Percentiles rank a stretch among this genome's conserved stretches.
phyloP scores from a whole-genome alignment of 768 basidiomycete genomes.

The Chiua virens region DNA sequence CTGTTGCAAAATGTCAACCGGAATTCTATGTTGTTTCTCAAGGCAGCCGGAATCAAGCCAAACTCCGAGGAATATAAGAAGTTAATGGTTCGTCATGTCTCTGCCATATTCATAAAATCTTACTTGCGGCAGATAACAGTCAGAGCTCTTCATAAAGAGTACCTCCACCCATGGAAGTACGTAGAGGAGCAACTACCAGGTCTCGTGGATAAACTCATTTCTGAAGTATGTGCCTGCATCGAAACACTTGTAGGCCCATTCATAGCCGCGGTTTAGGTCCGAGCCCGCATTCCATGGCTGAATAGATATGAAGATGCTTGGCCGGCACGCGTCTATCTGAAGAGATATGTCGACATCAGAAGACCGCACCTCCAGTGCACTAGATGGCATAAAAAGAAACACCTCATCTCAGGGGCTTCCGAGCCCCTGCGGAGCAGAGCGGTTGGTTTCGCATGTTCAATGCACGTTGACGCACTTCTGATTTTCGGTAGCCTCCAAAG shows the following conservation, averaged over 20 bases:
- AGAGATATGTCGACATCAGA: slow-evolving; percentile 15
- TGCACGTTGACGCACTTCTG: not conserved
- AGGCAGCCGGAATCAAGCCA: not conserved
- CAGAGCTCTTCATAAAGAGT: not conserved
- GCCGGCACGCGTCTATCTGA: slow-evolving; percentile 20
- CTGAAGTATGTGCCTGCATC: not conserved
- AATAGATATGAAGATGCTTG: slow-evolving; percentile 16
- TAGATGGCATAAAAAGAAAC: not conserved
- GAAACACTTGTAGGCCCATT: not conserved
- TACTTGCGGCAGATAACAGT: slow-evolving; percentile 6
- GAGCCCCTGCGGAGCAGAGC: not conserved
- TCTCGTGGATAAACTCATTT: slow-evolving; percentile 7
- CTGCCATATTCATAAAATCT: not conserved
- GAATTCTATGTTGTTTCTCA: not conserved
- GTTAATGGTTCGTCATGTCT: not conserved
- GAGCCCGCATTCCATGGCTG: slow-evolving; percentile 16
- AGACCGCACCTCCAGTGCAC: slow-evolving; percentile 1
- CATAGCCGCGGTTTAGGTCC: slow-evolving; percentile 4
- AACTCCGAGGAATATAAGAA: slow-evolving; percentile 9
- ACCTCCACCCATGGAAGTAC: slow-evolving; percentile 15
- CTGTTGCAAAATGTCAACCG: not conserved
- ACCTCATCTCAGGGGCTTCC: no score
- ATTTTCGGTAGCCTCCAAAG: not conserved
- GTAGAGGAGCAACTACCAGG: slow-evolving; percentile 13
- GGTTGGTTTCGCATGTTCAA: slow-evolving; percentile 1